Percentiles rank a stretch among this genome's conserved stretches.
phyloP scores from a whole-genome alignment of 2,329 filamentous ascomycete genomes.

The Ceratocystis huliohia region DNA sequence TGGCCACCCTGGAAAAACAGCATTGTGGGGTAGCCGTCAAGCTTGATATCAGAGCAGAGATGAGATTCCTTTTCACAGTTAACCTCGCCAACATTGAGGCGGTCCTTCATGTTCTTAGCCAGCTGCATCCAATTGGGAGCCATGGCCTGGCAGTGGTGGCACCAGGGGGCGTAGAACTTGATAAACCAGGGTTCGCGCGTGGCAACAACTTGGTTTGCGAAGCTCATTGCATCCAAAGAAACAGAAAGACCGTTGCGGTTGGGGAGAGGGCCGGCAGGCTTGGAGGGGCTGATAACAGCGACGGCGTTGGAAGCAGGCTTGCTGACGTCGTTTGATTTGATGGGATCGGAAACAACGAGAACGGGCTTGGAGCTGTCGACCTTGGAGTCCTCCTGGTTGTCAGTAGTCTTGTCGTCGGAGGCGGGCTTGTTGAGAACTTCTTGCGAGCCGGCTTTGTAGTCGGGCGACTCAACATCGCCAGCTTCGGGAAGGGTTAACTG shows the following conservation, averaged over 20 bases:
- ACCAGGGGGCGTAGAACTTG: conserved; percentile 98
- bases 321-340: conserved; percentile 24
- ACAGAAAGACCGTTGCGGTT: conserved; percentile 68
- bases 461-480: conserved; percentile 43
- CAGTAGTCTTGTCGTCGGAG: conserved; percentile 23
- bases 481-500: conserved; percentile 56
- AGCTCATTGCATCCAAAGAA: conserved; percentile 67
- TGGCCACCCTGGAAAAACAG: conserved; percentile 88
- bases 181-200: conserved; percentile 93
- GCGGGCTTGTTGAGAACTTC: conserved; percentile 22
- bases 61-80: conserved; percentile 79
- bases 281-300: conserved; percentile 33
- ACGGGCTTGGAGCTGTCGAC: conserved; percentile 13
- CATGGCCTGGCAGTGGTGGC: conserved; percentile 86
- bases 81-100: conserved; percentile 86
- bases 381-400: conserved; percentile 25
- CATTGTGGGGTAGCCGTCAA: conserved; percentile 75
- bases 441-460: conserved; percentile 15
- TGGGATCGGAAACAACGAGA: conserved; percentile 18
- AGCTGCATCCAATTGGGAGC: conserved; percentile 82
- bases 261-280: conserved; percentile 41
- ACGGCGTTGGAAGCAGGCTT: conserved; percentile 21
- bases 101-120: conserved; percentile 79
- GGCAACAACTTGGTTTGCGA: conserved; percentile 73
- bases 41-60: conserved; percentile 81